Base-by-base conservation (phyloP, 352 stramenopile species). In the Phytophthora multivora region DNA sequence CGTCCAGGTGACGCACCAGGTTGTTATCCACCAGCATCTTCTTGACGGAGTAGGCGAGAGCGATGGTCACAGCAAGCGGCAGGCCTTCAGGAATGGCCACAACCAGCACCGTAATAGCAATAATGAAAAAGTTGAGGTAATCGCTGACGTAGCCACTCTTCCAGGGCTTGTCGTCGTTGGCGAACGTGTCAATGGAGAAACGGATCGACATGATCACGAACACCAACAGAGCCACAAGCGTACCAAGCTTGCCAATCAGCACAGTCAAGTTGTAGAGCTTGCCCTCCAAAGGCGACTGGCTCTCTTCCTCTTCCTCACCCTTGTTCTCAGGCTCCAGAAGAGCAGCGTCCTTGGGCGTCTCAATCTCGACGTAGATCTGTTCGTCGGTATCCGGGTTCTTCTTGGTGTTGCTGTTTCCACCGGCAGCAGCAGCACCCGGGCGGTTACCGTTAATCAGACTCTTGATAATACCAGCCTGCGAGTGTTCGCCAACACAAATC, bases 41-140 rank as follows among this genome's bases (percentile, higher is more conserved):
- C 65, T 86, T 90, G 19, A 89, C 87, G 13, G 91, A 98, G 64
- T 98, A 98, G 0, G 96, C 95, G 11, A 99, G 79, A 4, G 95
- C 88, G 35, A 99, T 90, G 12, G 96, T 99, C 1, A 99, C 96
- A 18, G 96, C 96, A 7, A 99, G 80, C 15, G 97, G 96, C 40
- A 99, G 70, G 43, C 96, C 96, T 68, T 99, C 97, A 0, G 97
- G 96, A 15, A 99, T 97, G 8, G 97, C 93, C 5, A 99, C 96
- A 10, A 98, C 96, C 9, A 98, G 80, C 50, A 90, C 83, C 7
- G 84, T 93, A 28, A 93, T 87, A 18, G 71, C 82, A 31, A 79
- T 86, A 28, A 90, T 85, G 71, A 93, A 90, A 59, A 78, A 88
- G 21, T 63, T 40, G 2, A 94, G 52, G 52, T 85, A 85, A 19